These are phyloP conservation scores for Fistulinella prunicolor DNA, from an alignment of 768 basidiomycete genomes.

Conservation along the genomic window DNA sequence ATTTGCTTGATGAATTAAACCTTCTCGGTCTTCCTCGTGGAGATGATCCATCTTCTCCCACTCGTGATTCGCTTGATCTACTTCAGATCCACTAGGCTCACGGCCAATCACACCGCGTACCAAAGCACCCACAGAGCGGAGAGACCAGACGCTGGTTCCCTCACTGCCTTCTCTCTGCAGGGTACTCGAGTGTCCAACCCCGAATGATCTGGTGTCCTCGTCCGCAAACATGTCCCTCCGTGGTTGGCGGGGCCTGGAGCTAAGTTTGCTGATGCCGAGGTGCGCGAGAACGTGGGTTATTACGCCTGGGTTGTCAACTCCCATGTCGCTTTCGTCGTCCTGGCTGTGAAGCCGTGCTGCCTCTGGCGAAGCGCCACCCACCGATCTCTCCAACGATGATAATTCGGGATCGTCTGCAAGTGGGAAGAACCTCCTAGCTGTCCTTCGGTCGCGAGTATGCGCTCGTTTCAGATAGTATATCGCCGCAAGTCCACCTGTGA, in stretches of 20 bases:
- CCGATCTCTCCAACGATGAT: constrained; percentile 6
- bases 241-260: constrained; percentile 12
- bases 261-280: constrained; percentile 22
- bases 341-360: constrained; percentile 1
- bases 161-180: constrained; percentile 38
- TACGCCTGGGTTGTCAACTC: neutral
- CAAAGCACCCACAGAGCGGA: constrained; percentile 38
- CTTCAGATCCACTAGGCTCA: constrained; percentile 26
- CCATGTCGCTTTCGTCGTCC: constrained; percentile 1
- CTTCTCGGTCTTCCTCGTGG: constrained; percentile 15
- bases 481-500: constrained; percentile 40
- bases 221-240: constrained; percentile 77
- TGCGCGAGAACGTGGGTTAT: constrained; percentile 20
- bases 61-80: constrained; percentile 11
- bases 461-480: constrained; percentile 46
- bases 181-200: constrained; percentile 13
- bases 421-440: constrained; percentile 14
- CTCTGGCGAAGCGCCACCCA: constrained; percentile 7
- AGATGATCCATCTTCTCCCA: constrained; percentile 20
- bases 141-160: constrained; percentile 51
- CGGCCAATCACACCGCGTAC: constrained; percentile 29
- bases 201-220: constrained; percentile 61
- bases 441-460: constrained; percentile 4
- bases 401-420: constrained; percentile 22
- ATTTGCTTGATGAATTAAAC: constrained; percentile 21